Evolutionary conservation across 1,139 yeast species (phyloP).

Genomic region (Blastobotrys indianensis): DNA sequence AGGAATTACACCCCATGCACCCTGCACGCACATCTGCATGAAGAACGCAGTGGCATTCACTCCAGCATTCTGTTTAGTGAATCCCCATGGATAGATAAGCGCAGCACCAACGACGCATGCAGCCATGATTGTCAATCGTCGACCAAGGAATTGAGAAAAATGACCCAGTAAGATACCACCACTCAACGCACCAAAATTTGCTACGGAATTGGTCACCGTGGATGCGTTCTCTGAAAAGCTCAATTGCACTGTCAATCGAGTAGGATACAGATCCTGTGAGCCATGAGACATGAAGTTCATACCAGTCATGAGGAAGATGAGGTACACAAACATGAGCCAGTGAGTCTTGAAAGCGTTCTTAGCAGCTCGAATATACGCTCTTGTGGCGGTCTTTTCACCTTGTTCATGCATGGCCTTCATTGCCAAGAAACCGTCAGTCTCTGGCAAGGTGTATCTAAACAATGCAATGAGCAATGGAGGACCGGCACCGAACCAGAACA

Average conservation of each 20-base stretch:
- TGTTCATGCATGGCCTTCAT: conserved; percentile 24
- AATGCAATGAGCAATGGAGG: conserved; percentile 51
- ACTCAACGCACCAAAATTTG: conserved; percentile 61
- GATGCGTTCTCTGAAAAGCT: conserved; percentile 45
- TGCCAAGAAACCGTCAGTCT: conserved; percentile 50
- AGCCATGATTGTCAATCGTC: conserved; percentile 50
- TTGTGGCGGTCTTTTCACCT: conserved; percentile 22
- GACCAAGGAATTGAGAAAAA: conserved; percentile 51
- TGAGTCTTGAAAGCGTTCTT: conserved; percentile 30
- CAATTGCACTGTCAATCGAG: conserved; percentile 52
- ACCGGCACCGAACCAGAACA: conserved; percentile 78
- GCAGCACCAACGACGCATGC: conserved; percentile 67
- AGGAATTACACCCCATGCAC: conserved; percentile 86
- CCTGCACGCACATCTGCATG: conserved; percentile 76
- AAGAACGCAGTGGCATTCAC: conserved; percentile 75
- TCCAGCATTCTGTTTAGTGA: conserved; percentile 42
- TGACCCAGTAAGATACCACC: conserved; percentile 66
- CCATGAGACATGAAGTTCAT: conserved; percentile 70
- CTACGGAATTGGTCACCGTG: conserved; percentile 64
- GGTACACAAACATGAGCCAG: conserved; percentile 42
- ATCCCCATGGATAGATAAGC: conserved; percentile 70
- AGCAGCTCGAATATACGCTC: conserved; percentile 24
- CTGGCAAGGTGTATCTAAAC: conserved; percentile 54
- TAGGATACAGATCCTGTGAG: conserved; percentile 68
- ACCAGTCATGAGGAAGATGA: conserved; percentile 55